These are phyloP conservation scores for Elaeis oleifera DNA, from an alignment of 202 grass and related monocot species.

Conservation along the genomic window DNA sequence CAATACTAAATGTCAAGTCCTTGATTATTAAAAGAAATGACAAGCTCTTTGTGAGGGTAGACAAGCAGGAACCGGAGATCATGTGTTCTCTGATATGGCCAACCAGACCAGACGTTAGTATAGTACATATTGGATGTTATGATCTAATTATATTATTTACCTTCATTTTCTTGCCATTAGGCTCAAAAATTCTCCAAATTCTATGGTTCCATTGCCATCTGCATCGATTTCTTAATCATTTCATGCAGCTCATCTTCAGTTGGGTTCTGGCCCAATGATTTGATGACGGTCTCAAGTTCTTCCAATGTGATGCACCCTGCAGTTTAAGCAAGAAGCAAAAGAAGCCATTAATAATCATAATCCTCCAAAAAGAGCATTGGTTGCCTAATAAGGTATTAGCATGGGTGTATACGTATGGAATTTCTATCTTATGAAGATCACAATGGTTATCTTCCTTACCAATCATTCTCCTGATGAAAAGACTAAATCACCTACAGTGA, in stretches of 20 bases:
- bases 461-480: too few species aligned
- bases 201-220: slow-evolving; percentile 69
- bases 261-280: slow-evolving; percentile 50
- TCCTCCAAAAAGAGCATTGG: neutral
- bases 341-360: neutral
- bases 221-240: slow-evolving; percentile 66
- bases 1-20: neutral
- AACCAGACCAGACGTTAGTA: too few species aligned
- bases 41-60: neutral
- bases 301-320: slow-evolving; percentile 55
- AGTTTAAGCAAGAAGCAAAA: neutral
- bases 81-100: neutral
- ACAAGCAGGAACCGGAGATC: neutral
- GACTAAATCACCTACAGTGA: too few species aligned
- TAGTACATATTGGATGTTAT: too few species aligned
- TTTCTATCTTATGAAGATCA: too few species aligned
- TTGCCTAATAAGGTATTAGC: neutral
- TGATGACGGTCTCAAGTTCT: slow-evolving; percentile 53
- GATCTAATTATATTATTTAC: neutral
- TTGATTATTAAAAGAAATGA: neutral
- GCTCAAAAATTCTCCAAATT: slow-evolving; percentile 55
- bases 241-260: slow-evolving; percentile 40
- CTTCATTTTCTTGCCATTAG: slow-evolving; percentile 51
- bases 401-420: too few species aligned
- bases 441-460: too few species aligned